Conservation (phyloP, 805 yeast genomes). For the Hanseniaspora hatyaiensis region DNA sequence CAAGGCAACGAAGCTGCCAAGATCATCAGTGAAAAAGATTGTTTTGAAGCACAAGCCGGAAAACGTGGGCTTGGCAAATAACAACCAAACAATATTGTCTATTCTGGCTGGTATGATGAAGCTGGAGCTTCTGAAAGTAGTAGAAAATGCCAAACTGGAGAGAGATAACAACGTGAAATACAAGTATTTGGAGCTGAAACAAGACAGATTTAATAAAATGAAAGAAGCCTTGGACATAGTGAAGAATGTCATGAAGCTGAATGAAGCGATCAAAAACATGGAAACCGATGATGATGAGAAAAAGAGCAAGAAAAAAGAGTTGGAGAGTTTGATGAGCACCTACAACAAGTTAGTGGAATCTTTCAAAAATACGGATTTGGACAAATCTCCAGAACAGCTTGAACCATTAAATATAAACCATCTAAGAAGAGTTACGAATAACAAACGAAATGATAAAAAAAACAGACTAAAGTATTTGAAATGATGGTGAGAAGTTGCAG, state of each 20-base stretch:
- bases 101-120: conserved; percentile 15
- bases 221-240: conserved; percentile 5
- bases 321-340: background rate
- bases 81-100: conserved; percentile 12
- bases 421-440: conserved; percentile 12
- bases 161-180: conserved; percentile 10
- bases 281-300: background rate
- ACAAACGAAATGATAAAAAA: background rate
- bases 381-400: conserved; percentile 3
- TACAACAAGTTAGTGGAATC: conserved; percentile 5
- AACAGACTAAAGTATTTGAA: background rate
- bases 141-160: conserved; percentile 12
- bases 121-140: conserved; percentile 8
- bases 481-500: background rate
- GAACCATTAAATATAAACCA: conserved; percentile 1
- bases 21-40: conserved; percentile 14
- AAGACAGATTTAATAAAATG: conserved; percentile 2
- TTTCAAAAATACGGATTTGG: conserved; percentile 4
- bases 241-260: background rate
- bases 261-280: background rate
- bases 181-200: background rate
- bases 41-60: conserved; percentile 9
- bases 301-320: background rate
- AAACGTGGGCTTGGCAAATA: conserved; percentile 9
- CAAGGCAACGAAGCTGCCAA: conserved; percentile 12